Conservation (phyloP, 2,329 filamentous ascomycete genomes). For the Catunica adiposa region DNA sequence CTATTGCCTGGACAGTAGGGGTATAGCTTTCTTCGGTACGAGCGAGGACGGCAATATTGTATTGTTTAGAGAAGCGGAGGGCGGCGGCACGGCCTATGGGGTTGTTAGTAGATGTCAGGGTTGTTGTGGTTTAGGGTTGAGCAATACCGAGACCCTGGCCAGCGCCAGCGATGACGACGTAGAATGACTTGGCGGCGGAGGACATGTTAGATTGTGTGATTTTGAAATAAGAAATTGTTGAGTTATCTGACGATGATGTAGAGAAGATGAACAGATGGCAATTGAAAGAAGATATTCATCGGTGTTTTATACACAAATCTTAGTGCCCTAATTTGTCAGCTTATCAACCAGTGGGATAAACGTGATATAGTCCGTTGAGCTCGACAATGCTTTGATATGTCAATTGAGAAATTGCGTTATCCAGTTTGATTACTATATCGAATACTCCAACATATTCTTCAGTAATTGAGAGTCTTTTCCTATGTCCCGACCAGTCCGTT, state of each 20-base stretch:
- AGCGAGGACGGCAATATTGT: slow-evolving; percentile 60
- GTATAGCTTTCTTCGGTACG: slow-evolving; percentile 49
- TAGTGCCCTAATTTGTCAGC: not conserved
- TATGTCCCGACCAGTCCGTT: too few relatives aligned
- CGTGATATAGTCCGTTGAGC: not conserved
- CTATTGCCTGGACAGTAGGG: slow-evolving; percentile 53
- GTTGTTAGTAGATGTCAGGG: slow-evolving; percentile 1
- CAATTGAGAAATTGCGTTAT: not conserved
- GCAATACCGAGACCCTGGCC: slow-evolving; percentile 46
- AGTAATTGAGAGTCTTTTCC: too few relatives aligned
- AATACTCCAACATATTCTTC: not conserved
- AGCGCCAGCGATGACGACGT: slow-evolving; percentile 53
- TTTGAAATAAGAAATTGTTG: too few relatives aligned
- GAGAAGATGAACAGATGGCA: not conserved
- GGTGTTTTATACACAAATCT: not conserved
- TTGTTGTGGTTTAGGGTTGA: not conserved
- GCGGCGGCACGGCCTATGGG: slow-evolving; percentile 24
- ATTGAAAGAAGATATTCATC: not conserved
- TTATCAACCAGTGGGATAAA: not conserved
- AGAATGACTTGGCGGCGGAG: slow-evolving; percentile 24
- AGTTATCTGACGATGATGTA: too few relatives aligned
- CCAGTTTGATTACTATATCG: not conserved
- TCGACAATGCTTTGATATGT: not conserved
- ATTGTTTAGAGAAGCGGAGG: slow-evolving; percentile 43
- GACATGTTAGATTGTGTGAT: not conserved